phyloP scores from a whole-genome alignment of 306 rosid species.

The Astragalus membranaceus region DNA sequence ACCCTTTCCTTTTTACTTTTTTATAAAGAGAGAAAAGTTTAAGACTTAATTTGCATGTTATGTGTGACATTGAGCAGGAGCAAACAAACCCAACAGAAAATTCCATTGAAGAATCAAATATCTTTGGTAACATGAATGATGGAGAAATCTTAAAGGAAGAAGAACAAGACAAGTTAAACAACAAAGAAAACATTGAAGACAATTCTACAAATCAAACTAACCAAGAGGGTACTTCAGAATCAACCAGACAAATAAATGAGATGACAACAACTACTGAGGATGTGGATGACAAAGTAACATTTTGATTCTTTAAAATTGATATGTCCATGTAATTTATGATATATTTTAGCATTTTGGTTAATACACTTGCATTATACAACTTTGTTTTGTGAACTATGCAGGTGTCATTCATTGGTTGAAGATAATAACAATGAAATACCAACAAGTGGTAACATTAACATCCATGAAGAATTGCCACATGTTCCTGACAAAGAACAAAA shows the following conservation, averaged over 20 bases:
- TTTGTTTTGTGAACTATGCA: neutral
- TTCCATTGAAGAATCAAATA: slow-evolving; percentile 18
- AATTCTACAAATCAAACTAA: neutral
- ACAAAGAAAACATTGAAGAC: slow-evolving; percentile 9
- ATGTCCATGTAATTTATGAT: neutral
- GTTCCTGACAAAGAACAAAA: neutral
- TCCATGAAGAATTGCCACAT: neutral
- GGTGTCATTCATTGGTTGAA: slow-evolving; percentile 15
- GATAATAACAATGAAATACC: neutral
- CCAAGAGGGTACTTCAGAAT: slow-evolving; percentile 1
- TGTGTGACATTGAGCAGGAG: slow-evolving; percentile 24
- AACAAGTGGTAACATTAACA: neutral
- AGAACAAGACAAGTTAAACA: slow-evolving; percentile 7
- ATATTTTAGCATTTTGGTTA: neutral
- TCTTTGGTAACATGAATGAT: neutral
- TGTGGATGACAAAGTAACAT: slow-evolving; percentile 12
- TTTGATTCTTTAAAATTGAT: neutral
- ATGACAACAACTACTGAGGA: neutral
- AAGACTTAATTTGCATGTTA: neutral
- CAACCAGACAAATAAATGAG: neutral
- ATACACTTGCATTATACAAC: neutral
- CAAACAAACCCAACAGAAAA: neutral
- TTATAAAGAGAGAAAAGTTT: neutral
- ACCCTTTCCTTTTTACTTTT: no score
- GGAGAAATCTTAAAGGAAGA: slow-evolving; percentile 4